phyloP scores from a whole-genome alignment of 2,329 filamentous ascomycete species.

The Ophiostoma sp. region DNA sequence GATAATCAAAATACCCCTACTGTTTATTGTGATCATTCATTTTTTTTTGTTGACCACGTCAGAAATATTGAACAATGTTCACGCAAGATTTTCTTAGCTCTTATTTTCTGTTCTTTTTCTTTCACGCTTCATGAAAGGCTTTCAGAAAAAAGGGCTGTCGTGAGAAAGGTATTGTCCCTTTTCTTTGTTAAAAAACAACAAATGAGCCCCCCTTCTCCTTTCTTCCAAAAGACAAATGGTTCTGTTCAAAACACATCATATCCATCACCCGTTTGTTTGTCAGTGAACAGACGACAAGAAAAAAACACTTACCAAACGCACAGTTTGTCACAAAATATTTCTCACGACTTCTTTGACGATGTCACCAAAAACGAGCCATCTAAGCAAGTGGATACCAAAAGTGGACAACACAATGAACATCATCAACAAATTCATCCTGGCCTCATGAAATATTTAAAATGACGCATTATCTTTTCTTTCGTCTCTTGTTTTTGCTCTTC shows the following conservation, averaged over 20 bases:
- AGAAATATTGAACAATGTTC: too few species aligned
- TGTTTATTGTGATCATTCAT: too few species aligned
- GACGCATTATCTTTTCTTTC: not conserved
- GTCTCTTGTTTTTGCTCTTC: not conserved
- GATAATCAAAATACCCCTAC: not conserved
- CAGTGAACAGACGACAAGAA: too few species aligned
- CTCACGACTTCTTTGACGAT: not conserved
- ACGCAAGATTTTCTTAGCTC: too few species aligned
- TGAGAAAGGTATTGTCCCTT: not conserved
- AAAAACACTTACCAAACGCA: not conserved
- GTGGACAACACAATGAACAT: not conserved
- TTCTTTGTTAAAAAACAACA: not conserved
- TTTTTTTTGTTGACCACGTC: too few species aligned
- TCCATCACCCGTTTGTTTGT: not conserved
- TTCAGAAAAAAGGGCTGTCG: not conserved
- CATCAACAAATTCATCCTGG: not conserved
- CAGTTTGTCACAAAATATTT: not conserved
- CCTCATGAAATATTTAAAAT: not conserved
- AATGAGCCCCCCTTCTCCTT: not conserved
- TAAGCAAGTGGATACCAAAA: not conserved
- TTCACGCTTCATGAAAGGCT: not conserved
- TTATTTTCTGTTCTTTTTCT: not conserved
- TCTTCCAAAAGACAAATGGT: not conserved
- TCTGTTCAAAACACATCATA: not conserved
- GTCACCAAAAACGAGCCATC: not conserved